phyloP scores from a whole-genome alignment of 306 rosid genomes.

The Notholithocarpus densiflorus region DNA sequence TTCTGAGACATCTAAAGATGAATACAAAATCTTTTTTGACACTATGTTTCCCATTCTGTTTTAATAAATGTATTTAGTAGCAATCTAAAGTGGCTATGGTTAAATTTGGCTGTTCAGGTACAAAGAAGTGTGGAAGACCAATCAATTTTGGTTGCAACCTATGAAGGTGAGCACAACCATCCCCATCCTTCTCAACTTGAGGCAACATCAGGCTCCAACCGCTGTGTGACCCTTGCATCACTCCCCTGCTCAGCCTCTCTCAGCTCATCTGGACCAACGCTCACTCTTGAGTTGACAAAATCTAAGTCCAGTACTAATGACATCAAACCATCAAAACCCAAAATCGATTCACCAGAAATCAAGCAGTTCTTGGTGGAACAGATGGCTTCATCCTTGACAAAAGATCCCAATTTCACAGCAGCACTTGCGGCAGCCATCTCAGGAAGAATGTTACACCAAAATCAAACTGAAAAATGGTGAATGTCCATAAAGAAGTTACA shows the following conservation, averaged over 20 bases:
- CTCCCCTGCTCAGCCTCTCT: slow-evolving; percentile 45
- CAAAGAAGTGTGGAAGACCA: slow-evolving; percentile 98
- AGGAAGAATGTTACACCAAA: slow-evolving; percentile 57
- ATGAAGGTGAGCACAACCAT: slow-evolving; percentile 98
- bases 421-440: slow-evolving; percentile 93
- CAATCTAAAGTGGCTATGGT: slow-evolving; percentile 10
- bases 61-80: neutral
- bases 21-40: neutral
- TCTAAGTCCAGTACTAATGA: slow-evolving; percentile 40
- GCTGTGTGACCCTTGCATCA: slow-evolving; percentile 34
- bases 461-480: slow-evolving; percentile 26
- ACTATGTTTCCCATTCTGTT: neutral
- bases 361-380: slow-evolving; percentile 73
- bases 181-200: slow-evolving; percentile 57
- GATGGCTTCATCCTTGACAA: slow-evolving; percentile 93
- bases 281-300: slow-evolving; percentile 60
- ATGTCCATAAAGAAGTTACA: slow-evolving; percentile 13
- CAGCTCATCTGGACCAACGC: slow-evolving; percentile 39
- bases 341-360: slow-evolving; percentile 49
- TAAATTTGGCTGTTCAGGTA: slow-evolving; percentile 53
- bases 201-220: slow-evolving; percentile 49
- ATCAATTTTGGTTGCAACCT: slow-evolving; percentile 79
- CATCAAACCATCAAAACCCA: slow-evolving; percentile 33
- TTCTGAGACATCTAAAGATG: neutral
- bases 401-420: slow-evolving; percentile 88